Conservation (phyloP, 202 grass and related monocot genomes). For the Panicum hallii region DNA sequence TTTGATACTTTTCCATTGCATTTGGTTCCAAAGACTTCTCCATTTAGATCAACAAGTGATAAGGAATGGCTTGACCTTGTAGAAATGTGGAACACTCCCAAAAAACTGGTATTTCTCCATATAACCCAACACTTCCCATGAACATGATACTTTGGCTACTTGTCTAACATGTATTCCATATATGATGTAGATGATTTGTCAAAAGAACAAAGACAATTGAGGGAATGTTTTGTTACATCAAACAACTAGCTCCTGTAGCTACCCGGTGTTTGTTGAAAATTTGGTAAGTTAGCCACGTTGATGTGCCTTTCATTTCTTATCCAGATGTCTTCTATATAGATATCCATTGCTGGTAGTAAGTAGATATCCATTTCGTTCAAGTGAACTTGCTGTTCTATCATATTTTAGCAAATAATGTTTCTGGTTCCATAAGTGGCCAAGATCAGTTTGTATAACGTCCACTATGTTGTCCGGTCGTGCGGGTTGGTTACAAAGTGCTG, state of each 20-base stretch:
- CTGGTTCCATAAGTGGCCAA: too few relatives aligned
- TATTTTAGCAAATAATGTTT: too few relatives aligned
- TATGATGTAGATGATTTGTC: background rate
- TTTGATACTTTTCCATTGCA: constrained; percentile 6
- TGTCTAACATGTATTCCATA: background rate
- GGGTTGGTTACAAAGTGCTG: too few relatives aligned
- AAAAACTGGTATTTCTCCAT: background rate
- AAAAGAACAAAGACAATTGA: background rate
- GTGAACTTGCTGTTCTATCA: too few relatives aligned
- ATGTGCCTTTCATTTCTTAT: background rate
- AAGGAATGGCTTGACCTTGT: background rate
- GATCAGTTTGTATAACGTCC: too few relatives aligned
- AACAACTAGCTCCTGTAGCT: background rate
- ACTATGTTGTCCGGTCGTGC: too few relatives aligned
- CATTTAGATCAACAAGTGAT: background rate
- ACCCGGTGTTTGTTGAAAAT: background rate
- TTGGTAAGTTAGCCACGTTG: background rate
- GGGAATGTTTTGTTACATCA: background rate
- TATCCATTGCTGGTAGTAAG: too few relatives aligned
- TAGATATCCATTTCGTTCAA: too few relatives aligned
- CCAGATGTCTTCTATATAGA: too few relatives aligned
- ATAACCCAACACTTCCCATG: background rate
- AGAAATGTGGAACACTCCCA: background rate
- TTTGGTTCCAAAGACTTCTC: background rate
- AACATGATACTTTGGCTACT: background rate